phyloP scores from a whole-genome alignment of 495 filamentous ascomycete species.

The Tuber magnatum region DNA sequence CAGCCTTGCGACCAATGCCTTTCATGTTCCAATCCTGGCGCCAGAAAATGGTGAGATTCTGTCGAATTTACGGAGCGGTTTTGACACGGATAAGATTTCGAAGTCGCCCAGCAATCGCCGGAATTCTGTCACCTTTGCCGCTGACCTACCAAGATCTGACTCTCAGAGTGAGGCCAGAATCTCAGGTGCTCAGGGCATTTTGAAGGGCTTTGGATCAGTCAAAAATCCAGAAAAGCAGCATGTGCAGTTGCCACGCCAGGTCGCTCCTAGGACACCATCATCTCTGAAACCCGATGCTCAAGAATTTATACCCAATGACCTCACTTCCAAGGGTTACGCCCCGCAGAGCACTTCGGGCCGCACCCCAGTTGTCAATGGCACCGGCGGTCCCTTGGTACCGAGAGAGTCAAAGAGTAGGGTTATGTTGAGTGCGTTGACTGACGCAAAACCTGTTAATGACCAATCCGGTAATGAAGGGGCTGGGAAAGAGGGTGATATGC shows the following conservation, averaged over 20 bases:
- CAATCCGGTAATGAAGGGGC: background rate
- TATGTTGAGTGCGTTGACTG: background rate
- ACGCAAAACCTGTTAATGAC: background rate
- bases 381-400: background rate
- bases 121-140: slow-evolving; percentile 26
- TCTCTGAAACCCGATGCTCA: slow-evolving; percentile 33
- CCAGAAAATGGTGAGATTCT: slow-evolving; percentile 6
- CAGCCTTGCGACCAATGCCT: slow-evolving; percentile 9
- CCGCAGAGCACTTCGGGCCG: slow-evolving; percentile 24
- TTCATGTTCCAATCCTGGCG: slow-evolving; percentile 1
- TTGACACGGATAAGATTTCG: background rate
- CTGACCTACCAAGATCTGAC: slow-evolving; percentile 15
- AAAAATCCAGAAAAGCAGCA: slow-evolving; percentile 18
- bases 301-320: slow-evolving; percentile 30
- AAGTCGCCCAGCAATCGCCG: background rate
- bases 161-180: slow-evolving; percentile 19
- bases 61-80: background rate
- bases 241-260: slow-evolving; percentile 11
- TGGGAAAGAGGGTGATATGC: slow-evolving; percentile 6
- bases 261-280: slow-evolving; percentile 23
- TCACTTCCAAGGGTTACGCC: slow-evolving; percentile 20
- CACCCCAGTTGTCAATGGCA: background rate
- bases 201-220: slow-evolving; percentile 20
- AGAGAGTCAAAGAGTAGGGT: slow-evolving; percentile 5
- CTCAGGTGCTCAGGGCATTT: slow-evolving; percentile 17